These are phyloP conservation scores for Phytophthora hybrid DNA, from an alignment of 352 stramenopile species.

Conservation along the genomic window DNA sequence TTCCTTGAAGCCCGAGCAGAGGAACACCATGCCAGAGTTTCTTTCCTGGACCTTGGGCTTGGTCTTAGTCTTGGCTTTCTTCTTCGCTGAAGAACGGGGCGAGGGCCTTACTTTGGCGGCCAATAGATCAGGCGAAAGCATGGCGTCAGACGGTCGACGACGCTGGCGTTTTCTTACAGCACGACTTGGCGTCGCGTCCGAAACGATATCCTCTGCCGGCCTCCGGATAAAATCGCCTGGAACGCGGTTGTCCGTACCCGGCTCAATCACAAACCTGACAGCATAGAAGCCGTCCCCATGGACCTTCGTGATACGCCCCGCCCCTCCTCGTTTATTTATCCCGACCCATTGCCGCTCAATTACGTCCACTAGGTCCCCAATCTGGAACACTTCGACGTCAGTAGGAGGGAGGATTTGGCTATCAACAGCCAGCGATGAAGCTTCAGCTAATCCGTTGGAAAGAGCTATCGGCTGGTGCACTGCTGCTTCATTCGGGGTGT, in stretches of 20 bases:
- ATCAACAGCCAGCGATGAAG: conserved; percentile 22
- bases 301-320: conserved; percentile 78
- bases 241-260: conserved; percentile 40
- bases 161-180: conserved; percentile 43
- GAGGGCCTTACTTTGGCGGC: conserved; percentile 15
- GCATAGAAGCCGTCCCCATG: conserved; percentile 66
- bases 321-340: conserved; percentile 93
- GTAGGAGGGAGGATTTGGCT: conserved; percentile 16
- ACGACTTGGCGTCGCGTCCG: conserved; percentile 53
- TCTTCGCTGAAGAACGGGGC: conserved; percentile 18
- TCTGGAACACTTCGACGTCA: conserved; percentile 48
- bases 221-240: conserved; percentile 51
- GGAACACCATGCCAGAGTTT: conserved; percentile 56
- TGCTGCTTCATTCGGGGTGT: neutral
- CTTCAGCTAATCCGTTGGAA: conserved; percentile 17
- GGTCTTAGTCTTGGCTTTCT: conserved; percentile 24
- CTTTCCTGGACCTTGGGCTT: conserved; percentile 28
- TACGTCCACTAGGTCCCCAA: conserved; percentile 89
- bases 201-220: conserved; percentile 46
- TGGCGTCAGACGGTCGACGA: conserved; percentile 23
- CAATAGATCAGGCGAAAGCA: conserved; percentile 24
- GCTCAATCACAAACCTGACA: conserved; percentile 69
- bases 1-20: conserved; percentile 68
- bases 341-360: conserved; percentile 89
- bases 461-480: conserved; percentile 5